These are phyloP conservation scores for Sporothrix pseudoabietina DNA, from an alignment of 2,329 filamentous ascomycete species.

Conservation along the genomic window DNA sequence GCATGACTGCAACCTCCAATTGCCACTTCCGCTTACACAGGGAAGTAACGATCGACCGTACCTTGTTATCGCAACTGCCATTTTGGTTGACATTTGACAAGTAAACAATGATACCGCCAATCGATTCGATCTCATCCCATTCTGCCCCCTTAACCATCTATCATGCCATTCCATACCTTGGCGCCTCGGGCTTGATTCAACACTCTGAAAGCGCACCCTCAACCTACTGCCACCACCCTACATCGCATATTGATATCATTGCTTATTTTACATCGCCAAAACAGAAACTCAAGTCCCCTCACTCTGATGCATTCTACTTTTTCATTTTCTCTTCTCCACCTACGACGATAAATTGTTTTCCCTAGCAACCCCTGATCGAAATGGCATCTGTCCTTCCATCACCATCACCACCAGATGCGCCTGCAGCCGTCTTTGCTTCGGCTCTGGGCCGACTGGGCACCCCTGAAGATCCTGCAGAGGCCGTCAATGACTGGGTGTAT, in stretches of 20 bases:
- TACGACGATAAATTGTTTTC: not conserved
- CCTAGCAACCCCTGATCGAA: not conserved
- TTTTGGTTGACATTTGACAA: no score
- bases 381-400: not conserved
- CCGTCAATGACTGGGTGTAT: slow-evolving; percentile 16
- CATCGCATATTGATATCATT: not conserved
- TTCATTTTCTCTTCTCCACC: not conserved
- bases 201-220: not conserved
- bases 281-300: not conserved
- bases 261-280: not conserved
- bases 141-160: not conserved
- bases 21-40: not conserved
- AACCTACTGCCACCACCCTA: not conserved
- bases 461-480: not conserved
- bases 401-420: not conserved
- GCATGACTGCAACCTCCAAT: not conserved
- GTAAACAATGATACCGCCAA: not conserved
- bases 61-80: not conserved
- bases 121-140: not conserved
- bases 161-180: not conserved
- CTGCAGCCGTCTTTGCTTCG: not conserved
- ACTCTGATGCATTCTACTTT: not conserved
- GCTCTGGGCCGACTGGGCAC: slow-evolving; percentile 1
- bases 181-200: not conserved
- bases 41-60: not conserved